Evolutionary conservation across 257 asterid species (phyloP).

Genomic region (Salvia rosmarinus): DNA sequence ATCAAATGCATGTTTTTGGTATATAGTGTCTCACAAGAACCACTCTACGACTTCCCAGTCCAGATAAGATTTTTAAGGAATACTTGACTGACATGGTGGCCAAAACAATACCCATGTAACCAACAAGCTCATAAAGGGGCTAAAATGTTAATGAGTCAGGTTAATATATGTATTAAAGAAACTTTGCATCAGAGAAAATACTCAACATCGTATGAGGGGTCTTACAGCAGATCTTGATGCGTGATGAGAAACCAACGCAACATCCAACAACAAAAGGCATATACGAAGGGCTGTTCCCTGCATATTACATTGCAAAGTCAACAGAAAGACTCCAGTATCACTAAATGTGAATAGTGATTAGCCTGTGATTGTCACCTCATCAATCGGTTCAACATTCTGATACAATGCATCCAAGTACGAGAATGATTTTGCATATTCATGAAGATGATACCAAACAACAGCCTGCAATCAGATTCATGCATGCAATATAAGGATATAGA

Average conservation of each 20-base stretch:
- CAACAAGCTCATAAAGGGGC: not conserved
- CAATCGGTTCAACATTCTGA: constrained; percentile 85
- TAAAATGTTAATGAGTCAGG: not conserved
- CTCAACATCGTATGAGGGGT: constrained; percentile 11
- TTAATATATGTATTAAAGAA: not conserved
- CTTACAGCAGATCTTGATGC: constrained; percentile 85
- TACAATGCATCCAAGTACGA: constrained; percentile 70
- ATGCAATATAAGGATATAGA: constrained; percentile 26
- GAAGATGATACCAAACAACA: constrained; percentile 87
- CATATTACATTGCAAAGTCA: constrained; percentile 40
- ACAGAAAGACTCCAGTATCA: constrained; percentile 20
- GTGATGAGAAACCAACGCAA: constrained; percentile 65
- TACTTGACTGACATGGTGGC: not conserved
- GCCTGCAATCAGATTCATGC: constrained; percentile 64
- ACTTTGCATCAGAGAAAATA: constrained; percentile 11
- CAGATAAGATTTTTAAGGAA: constrained; percentile 14
- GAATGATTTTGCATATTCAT: constrained; percentile 74
- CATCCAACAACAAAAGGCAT: constrained; percentile 90
- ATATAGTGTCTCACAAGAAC: not conserved
- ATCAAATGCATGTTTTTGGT: constrained; percentile 18
- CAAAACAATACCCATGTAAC: not conserved
- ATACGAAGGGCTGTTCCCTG: constrained; percentile 87
- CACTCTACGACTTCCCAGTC: not conserved
- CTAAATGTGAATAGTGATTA: not conserved
- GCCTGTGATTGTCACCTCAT: constrained; percentile 60